These are phyloP conservation scores for Myochromella boudieri DNA, from an alignment of 768 basidiomycete species.

Conservation along the genomic window DNA sequence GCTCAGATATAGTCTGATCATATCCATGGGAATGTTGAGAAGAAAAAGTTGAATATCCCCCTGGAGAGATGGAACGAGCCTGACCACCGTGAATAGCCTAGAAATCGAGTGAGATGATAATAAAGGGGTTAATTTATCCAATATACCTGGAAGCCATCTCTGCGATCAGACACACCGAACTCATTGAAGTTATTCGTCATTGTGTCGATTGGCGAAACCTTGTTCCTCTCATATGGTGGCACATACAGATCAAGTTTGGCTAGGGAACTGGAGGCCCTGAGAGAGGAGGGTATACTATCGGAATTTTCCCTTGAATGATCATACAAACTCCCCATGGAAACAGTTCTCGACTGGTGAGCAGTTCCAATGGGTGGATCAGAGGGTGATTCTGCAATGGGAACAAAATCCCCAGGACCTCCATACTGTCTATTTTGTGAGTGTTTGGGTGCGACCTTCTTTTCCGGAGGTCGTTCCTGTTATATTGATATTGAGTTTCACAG, in stretches of 20 bases:
- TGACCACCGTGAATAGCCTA: slow-evolving; percentile 38
- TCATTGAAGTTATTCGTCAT: slow-evolving; percentile 68
- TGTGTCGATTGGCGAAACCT: slow-evolving; percentile 45
- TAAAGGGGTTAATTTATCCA: not conserved
- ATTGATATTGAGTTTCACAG: not conserved
- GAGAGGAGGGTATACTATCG: slow-evolving; percentile 59
- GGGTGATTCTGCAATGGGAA: slow-evolving; percentile 45
- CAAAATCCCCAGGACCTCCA: slow-evolving; percentile 76
- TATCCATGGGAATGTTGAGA: slow-evolving; percentile 35
- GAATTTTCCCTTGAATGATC: slow-evolving; percentile 40
- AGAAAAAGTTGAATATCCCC: slow-evolving; percentile 30
- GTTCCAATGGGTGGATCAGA: slow-evolving; percentile 23
- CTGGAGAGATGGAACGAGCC: slow-evolving; percentile 33
- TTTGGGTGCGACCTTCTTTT: slow-evolving; percentile 58
- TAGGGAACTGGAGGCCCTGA: slow-evolving; percentile 61
- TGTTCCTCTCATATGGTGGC: slow-evolving; percentile 66
- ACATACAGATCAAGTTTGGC: slow-evolving; percentile 69
- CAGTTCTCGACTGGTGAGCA: slow-evolving; percentile 28
- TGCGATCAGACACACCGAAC: slow-evolving; percentile 54
- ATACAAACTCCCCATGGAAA: slow-evolving; percentile 31
- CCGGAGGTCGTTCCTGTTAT: slow-evolving; percentile 72
- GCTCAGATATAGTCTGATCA: slow-evolving; percentile 37
- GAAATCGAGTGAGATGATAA: slow-evolving; percentile 9
- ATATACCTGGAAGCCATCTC: slow-evolving; percentile 64
- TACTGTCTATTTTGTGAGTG: slow-evolving; percentile 59